Percentiles rank a stretch among this genome's conserved stretches.
These are phyloP conservation scores for Incumbomyces delicatus DNA, from an alignment of 2,329 filamentous ascomycete genomes.

Conservation along the genomic window DNA sequence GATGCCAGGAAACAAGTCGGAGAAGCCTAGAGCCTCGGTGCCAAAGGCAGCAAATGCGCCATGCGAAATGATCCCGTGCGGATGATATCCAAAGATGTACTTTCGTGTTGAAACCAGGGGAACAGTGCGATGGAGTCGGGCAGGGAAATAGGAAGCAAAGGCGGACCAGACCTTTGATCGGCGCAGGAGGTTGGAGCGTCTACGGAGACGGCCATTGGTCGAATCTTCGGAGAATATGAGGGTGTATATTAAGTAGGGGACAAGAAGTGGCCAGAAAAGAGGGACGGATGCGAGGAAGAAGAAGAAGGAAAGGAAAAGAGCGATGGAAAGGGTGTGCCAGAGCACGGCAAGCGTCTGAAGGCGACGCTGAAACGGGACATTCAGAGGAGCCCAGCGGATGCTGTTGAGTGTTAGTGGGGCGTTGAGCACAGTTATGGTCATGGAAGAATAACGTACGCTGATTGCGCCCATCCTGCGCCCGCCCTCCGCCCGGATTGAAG, in stretches of 20 bases:
- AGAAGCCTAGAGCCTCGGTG: conserved; percentile 81
- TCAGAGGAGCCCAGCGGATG: conserved; percentile 66
- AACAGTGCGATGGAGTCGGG: conserved; percentile 73
- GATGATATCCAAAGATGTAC: conserved; percentile 96
- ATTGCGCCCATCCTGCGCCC: conserved; percentile 44
- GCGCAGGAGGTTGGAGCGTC: conserved; percentile 66
- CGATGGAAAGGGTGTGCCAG: conserved; percentile 61
- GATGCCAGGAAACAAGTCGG: conserved; percentile 82
- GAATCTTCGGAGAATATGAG: conserved; percentile 64
- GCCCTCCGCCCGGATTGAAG: conserved; percentile 44
- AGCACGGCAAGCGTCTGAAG: conserved; percentile 71
- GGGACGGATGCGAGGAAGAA: conserved; percentile 88
- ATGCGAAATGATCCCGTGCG: conserved; percentile 93
- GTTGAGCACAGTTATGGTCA: not conserved
- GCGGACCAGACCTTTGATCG: conserved; percentile 70
- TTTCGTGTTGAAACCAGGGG: conserved; percentile 71
- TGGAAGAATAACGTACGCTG: conserved; percentile 28
- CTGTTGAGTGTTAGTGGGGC: not conserved
- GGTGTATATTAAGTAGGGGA: conserved; percentile 75
- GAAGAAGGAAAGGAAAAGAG: conserved; percentile 65
- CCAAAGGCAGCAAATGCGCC: conserved; percentile 89
- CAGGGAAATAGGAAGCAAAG: conserved; percentile 89
- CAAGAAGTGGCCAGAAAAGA: conserved; percentile 70
- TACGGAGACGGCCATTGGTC: conserved; percentile 62
- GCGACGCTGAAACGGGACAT: conserved; percentile 60